Evolutionary conservation across 192 early-diverging fungal genomes (phyloP), one percentile per base, ranked within the genome.

Genomic region (Coemansia sp.): DNA sequence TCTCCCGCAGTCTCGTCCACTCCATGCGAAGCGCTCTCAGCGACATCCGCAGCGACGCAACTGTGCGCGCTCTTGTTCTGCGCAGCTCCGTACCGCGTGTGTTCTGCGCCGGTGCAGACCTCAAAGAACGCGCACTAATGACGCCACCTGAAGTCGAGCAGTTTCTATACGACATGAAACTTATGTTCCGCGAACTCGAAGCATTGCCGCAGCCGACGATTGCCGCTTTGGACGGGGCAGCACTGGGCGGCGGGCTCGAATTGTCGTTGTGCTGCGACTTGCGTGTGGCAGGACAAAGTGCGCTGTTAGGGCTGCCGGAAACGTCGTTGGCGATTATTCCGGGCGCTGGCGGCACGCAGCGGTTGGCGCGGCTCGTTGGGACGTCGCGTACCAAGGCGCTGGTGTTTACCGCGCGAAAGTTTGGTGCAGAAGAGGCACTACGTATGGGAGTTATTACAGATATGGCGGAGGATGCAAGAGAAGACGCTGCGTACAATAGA

Each of bases 71-170:
- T 8, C 84, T 98, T 14, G 81, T 96, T 49, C 32, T 98, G 53
- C 86, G 86, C 58, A 92, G 91, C 75, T 45, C 83, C 19, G 94
- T 96, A 2, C 77, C 87, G 25, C 78, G 87, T 4, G 92, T 92
- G 23, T 98, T 98, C 70, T 98, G 94, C 74, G 92, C 94, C 2
- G 96, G 96, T 29, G 96, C 96, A 1, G 96, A 98, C 75, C 75
- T 98, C 66, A 97, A 95, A 87, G 96, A 98, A 62, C 87, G 94
- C 22, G 81, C 85, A 1, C 86, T 78, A 21, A 97, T 97, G 95
- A 75, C 83, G 27, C 83, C 81, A 15, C 27, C 66, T 0, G 90
- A 98, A 58, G 92, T 97, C 1, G 86, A 85, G 49, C 78, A 86
- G 58, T 97, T 96, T 66, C 85, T 98, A n/a, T 73, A 89, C 62